A percentile compares a stretch with the other conserved stretches of the same genome.
Evolutionary conservation across 192 early-diverging fungal species (phyloP).

Genomic region (Dissophora ornata): DNA sequence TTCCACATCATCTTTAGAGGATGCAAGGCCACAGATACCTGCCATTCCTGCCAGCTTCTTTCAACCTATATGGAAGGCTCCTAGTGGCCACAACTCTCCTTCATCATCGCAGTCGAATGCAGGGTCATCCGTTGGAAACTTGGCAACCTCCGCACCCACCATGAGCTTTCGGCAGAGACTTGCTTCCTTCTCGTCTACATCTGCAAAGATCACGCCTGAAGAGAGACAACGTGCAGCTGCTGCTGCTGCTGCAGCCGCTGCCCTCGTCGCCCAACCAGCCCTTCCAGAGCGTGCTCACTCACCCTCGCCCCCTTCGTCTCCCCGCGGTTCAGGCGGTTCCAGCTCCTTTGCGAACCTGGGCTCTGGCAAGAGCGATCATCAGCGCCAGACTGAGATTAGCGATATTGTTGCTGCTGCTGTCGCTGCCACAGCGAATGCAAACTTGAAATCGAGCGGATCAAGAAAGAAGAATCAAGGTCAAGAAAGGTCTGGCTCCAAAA

Average conservation of each 20-base stretch:
- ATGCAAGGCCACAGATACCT: slow-evolving; percentile 44
- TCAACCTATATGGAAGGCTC: slow-evolving; percentile 45
- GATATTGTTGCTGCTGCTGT: slow-evolving; percentile 53
- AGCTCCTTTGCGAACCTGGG: not conserved
- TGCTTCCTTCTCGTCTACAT: slow-evolving; percentile 43
- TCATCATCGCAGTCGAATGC: not conserved
- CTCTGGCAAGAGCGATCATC: not conserved
- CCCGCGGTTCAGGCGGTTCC: slow-evolving; percentile 30
- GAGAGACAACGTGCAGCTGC: slow-evolving; percentile 44
- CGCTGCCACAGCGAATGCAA: slow-evolving; percentile 25
- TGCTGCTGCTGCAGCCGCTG: slow-evolving; percentile 37
- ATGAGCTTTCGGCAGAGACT: slow-evolving; percentile 44
- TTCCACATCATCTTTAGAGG: slow-evolving; percentile 15
- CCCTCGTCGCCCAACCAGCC: slow-evolving; percentile 24
- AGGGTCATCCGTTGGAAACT: too few species aligned
- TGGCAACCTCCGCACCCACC: slow-evolving; percentile 38
- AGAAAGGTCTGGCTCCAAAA: slow-evolving; percentile 15
- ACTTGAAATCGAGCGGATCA: slow-evolving; percentile 41
- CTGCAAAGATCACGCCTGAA: slow-evolving; percentile 44
- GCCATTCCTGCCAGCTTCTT: slow-evolving; percentile 53
- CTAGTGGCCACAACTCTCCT: slow-evolving; percentile 6
- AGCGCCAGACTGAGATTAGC: slow-evolving; percentile 33
- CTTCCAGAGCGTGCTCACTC: slow-evolving; percentile 46
- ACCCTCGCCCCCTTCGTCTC: slow-evolving; percentile 42
- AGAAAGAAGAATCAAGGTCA: slow-evolving; percentile 31